A percentile compares a stretch with the other conserved stretches of the same genome.
These are phyloP conservation scores for Sarocladiaceae sp. DNA, from an alignment of 2,329 filamentous ascomycete genomes.

Conservation along the genomic window DNA sequence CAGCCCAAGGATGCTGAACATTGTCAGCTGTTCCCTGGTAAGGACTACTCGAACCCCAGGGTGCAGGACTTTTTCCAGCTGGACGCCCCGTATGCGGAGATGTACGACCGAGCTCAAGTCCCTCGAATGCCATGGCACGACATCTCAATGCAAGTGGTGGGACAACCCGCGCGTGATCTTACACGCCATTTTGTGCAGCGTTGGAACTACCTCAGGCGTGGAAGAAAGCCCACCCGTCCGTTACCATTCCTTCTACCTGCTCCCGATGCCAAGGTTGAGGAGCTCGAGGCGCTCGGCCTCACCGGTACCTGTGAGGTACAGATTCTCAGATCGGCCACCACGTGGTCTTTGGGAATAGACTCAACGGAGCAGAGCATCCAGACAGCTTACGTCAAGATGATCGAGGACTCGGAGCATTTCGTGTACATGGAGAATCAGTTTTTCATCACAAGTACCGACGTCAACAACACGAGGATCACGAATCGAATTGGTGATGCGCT, in stretches of 20 bases:
- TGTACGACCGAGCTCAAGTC: conserved; percentile 87
- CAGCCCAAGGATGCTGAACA: conserved; percentile 81
- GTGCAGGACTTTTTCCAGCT: conserved; percentile 93
- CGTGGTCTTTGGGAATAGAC: conserved; percentile 88
- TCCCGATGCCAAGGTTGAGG: conserved; percentile 80
- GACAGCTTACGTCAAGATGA: conserved; percentile 90
- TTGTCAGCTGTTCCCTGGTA: conserved; percentile 93
- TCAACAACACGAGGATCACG: conserved; percentile 78
- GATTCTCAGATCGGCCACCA: conserved; percentile 81
- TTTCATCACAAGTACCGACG: conserved; percentile 89
- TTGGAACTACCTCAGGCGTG: conserved; percentile 94
- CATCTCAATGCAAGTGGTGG: conserved; percentile 94
- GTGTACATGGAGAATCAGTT: conserved; percentile 99
- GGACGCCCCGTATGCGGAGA: conserved; percentile 93
- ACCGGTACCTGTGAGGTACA: conserved; percentile 95
- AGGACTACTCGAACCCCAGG: conserved; percentile 95
- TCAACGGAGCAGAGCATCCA: conserved; percentile 91
- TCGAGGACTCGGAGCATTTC: conserved; percentile 91
- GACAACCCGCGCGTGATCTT: conserved; percentile 87
- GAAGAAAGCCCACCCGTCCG: conserved; percentile 86
- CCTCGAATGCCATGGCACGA: conserved; percentile 99
- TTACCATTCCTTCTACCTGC: conserved; percentile 90
- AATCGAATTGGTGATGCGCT: conserved; percentile 94
- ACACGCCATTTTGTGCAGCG: conserved; percentile 95
- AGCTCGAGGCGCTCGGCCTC: conserved; percentile 80